phyloP scores from a whole-genome alignment of 306 rosid species.

The Cercis canadensis region DNA sequence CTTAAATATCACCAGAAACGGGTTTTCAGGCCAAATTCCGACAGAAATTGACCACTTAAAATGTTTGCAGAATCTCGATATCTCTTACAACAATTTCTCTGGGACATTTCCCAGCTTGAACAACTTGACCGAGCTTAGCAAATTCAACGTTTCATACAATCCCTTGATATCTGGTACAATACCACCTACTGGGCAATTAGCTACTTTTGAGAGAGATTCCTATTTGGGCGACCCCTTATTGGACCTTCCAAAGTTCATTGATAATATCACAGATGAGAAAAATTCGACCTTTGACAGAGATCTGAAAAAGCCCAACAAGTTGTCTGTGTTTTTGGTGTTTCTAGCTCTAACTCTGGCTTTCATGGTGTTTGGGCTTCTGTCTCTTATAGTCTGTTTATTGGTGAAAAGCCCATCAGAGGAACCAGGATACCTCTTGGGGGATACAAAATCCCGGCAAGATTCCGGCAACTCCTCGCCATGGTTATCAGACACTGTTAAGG shows the following conservation, averaged over 20 bases:
- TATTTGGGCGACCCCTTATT: conserved; percentile 75
- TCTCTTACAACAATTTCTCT: conserved; percentile 83
- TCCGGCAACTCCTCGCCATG: conserved; percentile 71
- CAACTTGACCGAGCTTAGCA: conserved; percentile 67
- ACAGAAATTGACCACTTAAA: conserved; percentile 54
- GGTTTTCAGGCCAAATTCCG: conserved; percentile 83
- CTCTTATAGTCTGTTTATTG: conserved; percentile 52
- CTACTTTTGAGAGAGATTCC: conserved; percentile 71
- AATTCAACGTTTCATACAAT: conserved; percentile 91
- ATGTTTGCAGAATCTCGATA: conserved; percentile 80
- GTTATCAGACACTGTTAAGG: conserved; percentile 67
- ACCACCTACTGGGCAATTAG: conserved; percentile 65
- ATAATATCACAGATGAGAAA: conserved; percentile 23
- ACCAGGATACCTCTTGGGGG: conserved; percentile 53
- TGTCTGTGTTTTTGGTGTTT: conserved; percentile 48
- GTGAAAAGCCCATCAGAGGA: conserved; percentile 53
- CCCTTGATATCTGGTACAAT: conserved; percentile 68
- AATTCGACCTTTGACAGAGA: conserved; percentile 14
- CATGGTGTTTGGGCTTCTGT: conserved; percentile 53
- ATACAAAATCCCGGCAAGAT: conserved; percentile 50
- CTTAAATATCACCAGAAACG: conserved; percentile 66
- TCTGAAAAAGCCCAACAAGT: conserved; percentile 32
- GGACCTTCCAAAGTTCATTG: conserved; percentile 59
- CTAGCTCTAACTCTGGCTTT: conserved; percentile 53
- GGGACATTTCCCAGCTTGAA: conserved; percentile 74